A percentile compares a stretch with the other conserved stretches of the same genome.
phyloP scores from a whole-genome alignment of 176 grass and related monocot genomes.

The Zea mays region DNA sequence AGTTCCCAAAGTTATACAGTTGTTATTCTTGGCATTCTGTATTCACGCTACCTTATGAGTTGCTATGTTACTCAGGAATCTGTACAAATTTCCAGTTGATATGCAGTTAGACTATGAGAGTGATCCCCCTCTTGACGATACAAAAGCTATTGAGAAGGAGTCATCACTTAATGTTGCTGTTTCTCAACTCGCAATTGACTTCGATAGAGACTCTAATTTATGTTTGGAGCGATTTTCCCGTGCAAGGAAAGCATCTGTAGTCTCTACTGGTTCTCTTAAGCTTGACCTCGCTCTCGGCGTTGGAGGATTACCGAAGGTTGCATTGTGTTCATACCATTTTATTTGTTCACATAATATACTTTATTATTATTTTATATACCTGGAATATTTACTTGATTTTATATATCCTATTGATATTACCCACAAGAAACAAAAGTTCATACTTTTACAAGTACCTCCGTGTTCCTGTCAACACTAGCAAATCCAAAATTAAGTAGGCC shows the following conservation, averaged over 20 bases:
- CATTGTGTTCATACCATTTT: conserved; percentile 32
- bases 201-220: conserved; percentile 85
- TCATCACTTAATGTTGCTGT: conserved; percentile 60
- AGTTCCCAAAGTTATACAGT: background rate
- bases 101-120: conserved; percentile 73
- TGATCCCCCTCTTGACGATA: conserved; percentile 55
- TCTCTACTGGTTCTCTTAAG: conserved; percentile 88
- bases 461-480: conserved; percentile 7
- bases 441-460: background rate
- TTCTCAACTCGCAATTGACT: conserved; percentile 83
- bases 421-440: background rate
- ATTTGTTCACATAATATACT: conserved; percentile 12
- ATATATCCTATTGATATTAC: background rate
- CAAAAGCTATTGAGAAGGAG: conserved; percentile 45
- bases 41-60: conserved; percentile 16
- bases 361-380: background rate
- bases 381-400: background rate
- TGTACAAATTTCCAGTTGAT: conserved; percentile 64
- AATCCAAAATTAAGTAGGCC: conserved; percentile 8
- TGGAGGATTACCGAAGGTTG: conserved; percentile 93
- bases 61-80: conserved; percentile 41
- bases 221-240: conserved; percentile 63
- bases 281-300: conserved; percentile 85
- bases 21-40: background rate
- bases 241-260: conserved; percentile 51